Base-by-base conservation (phyloP, 139 green algal genomes). In the Desmodesmus armatus region DNA sequence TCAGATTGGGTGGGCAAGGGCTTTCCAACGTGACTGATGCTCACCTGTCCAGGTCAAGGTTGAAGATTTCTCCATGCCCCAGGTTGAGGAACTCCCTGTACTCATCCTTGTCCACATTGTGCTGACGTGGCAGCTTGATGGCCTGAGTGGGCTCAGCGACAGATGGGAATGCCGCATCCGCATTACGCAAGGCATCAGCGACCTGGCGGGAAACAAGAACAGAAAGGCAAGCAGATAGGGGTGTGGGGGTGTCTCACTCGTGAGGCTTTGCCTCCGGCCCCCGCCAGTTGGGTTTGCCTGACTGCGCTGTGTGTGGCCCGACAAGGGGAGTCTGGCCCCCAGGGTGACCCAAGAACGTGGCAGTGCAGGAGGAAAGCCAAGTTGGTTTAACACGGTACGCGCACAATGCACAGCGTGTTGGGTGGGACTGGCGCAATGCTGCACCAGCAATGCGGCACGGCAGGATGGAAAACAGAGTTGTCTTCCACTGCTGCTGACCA, bases 31-130 rank as follows among this genome's bases (percentile, higher is more conserved):
- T n/a, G n/a, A n/a, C n/a, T 17, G 2, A 35, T 23, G 5, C 71
- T 9, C 79, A 93, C 91, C 87, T 85, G 80, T 98, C 92, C 11
- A 96, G 49, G 74, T 98, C 94, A 19, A 98, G 88, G 53, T 89
- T 85, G 77, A 96, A 98, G 60, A 98, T 95, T 40, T 97, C 96
- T 1, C 96, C 96, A 85, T 98, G 96, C 0, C 96, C 96, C 35
- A 98, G 89, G 0, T 75, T 79, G 65, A 98, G 88, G 85, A 98
- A 98, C 83, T 98, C 96, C 29, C 92, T 90, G 88, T 98, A 98
- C 85, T 98, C 96, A 29, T 98, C 96, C 0, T 91, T 92, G 5
- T 88, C 93, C 0, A 98, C 95, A 9, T 94, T 85, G 0, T 92
- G 95, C 87, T 98, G 96, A 7, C 94, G 90, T 2, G 96, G 96